Percentiles rank a stretch among this genome's conserved stretches.
These are phyloP conservation scores for Colletotrichum lini DNA, from an alignment of 2,329 filamentous ascomycete species.

Conservation along the genomic window DNA sequence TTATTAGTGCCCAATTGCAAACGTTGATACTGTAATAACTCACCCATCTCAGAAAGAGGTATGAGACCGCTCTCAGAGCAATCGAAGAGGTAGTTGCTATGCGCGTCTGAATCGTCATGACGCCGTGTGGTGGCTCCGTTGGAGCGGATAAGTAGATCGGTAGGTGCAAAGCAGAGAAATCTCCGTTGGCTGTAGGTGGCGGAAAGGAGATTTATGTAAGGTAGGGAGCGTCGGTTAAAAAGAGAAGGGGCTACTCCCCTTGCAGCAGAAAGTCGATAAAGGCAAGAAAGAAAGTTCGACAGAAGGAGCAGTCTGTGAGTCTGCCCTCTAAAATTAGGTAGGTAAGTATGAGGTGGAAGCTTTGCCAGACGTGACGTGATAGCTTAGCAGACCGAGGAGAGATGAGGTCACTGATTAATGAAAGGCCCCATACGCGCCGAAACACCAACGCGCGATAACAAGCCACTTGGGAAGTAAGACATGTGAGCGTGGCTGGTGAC, in stretches of 20 bases:
- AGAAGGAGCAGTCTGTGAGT: conserved; percentile 13
- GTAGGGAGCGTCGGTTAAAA: not conserved
- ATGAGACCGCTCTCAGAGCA: conserved; percentile 64
- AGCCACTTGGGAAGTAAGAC: conserved; percentile 21
- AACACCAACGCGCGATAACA: conserved; percentile 33
- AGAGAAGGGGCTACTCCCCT: conserved; percentile 4
- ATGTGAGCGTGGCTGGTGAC: conserved; percentile 28
- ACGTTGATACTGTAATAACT: conserved; percentile 11
- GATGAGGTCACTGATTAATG: conserved; percentile 42
- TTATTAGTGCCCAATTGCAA: conserved; percentile 14
- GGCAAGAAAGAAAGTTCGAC: conserved; percentile 16
- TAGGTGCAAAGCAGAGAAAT: conserved; percentile 47
- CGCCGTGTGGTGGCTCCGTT: conserved; percentile 10
- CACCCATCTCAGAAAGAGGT: conserved; percentile 76
- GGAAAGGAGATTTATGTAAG: not conserved
- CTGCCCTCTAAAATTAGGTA: conserved; percentile 11
- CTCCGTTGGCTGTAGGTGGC: conserved; percentile 1
- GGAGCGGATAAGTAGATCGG: conserved; percentile 10
- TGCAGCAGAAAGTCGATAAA: not conserved
- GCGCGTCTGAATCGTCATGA: conserved; percentile 51
- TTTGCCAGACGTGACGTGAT: conserved; percentile 32
- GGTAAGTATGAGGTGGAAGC: conserved; percentile 23
- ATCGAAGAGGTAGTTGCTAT: conserved; percentile 62
- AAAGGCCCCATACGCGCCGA: conserved; percentile 33
- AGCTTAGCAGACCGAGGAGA: conserved; percentile 16